A percentile compares a stretch with the other conserved stretches of the same genome.
These are phyloP conservation scores for Penicillium brasilianum DNA, from an alignment of 2,329 filamentous ascomycete species.

Conservation along the genomic window DNA sequence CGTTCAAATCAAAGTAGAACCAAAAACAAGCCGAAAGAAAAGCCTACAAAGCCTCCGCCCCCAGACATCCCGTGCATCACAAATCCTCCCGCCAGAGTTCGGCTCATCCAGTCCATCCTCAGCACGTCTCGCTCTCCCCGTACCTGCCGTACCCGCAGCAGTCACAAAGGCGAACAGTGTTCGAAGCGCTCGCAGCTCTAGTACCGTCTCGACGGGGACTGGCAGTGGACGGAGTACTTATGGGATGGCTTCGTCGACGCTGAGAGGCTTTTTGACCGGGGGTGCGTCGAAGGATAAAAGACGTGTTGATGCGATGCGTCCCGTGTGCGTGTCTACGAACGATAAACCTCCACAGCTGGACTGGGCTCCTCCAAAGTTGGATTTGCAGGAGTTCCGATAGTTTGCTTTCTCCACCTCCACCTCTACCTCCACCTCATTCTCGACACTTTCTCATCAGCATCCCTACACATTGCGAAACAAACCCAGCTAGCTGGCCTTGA, in stretches of 20 bases:
- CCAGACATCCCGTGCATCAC: constrained; percentile 34
- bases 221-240: constrained; percentile 45
- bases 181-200: constrained; percentile 45
- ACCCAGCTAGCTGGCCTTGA: not conserved
- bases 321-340: constrained; percentile 38
- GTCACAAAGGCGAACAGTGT: constrained; percentile 41
- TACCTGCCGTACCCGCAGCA: constrained; percentile 37
- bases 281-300: constrained; percentile 38
- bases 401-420: too few relatives aligned
- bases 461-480: not conserved
- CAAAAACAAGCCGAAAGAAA: constrained; percentile 26
- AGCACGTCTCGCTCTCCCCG: constrained; percentile 37
- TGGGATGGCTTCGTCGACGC: constrained; percentile 42
- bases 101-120: constrained; percentile 27
- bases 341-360: constrained; percentile 43
- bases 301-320: constrained; percentile 35
- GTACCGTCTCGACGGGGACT: constrained; percentile 41
- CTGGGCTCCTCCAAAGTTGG: constrained; percentile 45
- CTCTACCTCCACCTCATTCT: not conserved
- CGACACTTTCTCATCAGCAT: not conserved
- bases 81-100: constrained; percentile 33
- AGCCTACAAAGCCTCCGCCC: constrained; percentile 29
- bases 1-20: constrained; percentile 9
- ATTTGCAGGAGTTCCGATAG: constrained; percentile 38
- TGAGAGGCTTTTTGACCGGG: constrained; percentile 42